Evolutionary conservation across 2,329 filamentous ascomycete genomes (phyloP).

Genomic region (Aspergillus ochraceus): DNA sequence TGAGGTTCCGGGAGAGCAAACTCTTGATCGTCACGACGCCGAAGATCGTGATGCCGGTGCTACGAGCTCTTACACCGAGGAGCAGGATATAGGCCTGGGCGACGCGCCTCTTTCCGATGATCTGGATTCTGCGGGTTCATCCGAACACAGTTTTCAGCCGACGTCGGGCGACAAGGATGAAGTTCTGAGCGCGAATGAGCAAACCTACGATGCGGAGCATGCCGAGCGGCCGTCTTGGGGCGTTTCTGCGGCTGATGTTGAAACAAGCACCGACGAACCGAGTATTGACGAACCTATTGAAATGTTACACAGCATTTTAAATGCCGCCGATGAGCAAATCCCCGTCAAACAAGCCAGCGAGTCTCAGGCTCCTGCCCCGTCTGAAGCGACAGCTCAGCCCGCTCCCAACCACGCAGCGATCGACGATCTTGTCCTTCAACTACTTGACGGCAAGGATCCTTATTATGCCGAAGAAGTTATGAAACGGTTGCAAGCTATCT

Average conservation of each 20-base stretch:
- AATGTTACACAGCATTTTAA: neutral
- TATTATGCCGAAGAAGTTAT: conserved; percentile 80
- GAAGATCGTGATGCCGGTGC: neutral
- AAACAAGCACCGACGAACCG: conserved; percentile 37
- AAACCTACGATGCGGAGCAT: neutral
- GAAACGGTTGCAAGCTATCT: conserved; percentile 68
- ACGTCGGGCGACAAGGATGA: neutral
- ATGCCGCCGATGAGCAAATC: neutral
- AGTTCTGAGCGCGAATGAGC: neutral
- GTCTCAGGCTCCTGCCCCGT: neutral
- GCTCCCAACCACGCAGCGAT: conserved; percentile 68
- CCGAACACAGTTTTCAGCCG: neutral
- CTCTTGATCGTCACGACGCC: neutral
- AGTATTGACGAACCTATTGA: neutral
- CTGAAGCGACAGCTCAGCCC: neutral
- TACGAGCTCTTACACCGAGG: neutral
- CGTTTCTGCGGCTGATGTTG: conserved; percentile 54
- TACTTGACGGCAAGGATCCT: conserved; percentile 74
- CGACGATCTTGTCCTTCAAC: conserved; percentile 71
- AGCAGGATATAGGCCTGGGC: conserved; percentile 1
- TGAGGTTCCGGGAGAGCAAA: conserved; percentile 9
- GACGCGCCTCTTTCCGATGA: conserved; percentile 3
- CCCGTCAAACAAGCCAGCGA: neutral
- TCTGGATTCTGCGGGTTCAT: conserved; percentile 16
- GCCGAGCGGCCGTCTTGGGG: conserved; percentile 45